These are phyloP conservation scores for Plasmodium reichenowi DNA, from an alignment of 169 alveolate species.

Conservation along the genomic window DNA sequence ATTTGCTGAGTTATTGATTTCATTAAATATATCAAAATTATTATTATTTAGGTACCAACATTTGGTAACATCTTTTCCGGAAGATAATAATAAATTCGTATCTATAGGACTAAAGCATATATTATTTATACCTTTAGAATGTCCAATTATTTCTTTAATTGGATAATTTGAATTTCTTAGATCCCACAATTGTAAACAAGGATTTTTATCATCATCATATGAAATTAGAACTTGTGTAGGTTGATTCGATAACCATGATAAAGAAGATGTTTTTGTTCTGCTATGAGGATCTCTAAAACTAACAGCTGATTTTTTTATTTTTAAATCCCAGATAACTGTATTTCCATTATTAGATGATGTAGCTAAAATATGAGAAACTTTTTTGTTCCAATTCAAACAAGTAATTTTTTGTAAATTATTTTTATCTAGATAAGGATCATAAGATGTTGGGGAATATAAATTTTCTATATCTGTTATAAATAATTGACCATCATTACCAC, in stretches of 20 bases:
- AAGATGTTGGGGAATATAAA: constrained; percentile 67
- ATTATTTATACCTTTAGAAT: constrained; percentile 88
- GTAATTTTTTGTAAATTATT: constrained; percentile 81
- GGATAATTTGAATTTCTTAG: constrained; percentile 88
- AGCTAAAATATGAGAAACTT: constrained; percentile 89
- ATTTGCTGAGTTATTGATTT: constrained; percentile 60
- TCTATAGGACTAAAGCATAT: constrained; percentile 85
- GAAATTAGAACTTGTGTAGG: constrained; percentile 89
- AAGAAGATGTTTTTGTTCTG: constrained; percentile 86
- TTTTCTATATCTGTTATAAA: constrained; percentile 79
- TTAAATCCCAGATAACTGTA: constrained; percentile 89
- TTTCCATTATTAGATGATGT: constrained; percentile 87
- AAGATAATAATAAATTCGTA: constrained; percentile 84
- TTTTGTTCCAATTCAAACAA: constrained; percentile 84
- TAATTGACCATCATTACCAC: constrained; percentile 82
- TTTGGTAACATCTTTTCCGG: constrained; percentile 87
- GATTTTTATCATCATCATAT: constrained; percentile 89
- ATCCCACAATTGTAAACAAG: constrained; percentile 90
- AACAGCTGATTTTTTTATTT: constrained; percentile 87
- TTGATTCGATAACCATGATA: constrained; percentile 89
- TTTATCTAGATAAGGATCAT: constrained; percentile 77
- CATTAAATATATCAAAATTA: constrained; percentile 66
- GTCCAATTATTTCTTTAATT: constrained; percentile 86
- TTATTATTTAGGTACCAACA: constrained; percentile 85
- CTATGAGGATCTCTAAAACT: constrained; percentile 89